phyloP scores from a whole-genome alignment of 176 grass and related monocot species.

The Ensete ventricosum region DNA sequence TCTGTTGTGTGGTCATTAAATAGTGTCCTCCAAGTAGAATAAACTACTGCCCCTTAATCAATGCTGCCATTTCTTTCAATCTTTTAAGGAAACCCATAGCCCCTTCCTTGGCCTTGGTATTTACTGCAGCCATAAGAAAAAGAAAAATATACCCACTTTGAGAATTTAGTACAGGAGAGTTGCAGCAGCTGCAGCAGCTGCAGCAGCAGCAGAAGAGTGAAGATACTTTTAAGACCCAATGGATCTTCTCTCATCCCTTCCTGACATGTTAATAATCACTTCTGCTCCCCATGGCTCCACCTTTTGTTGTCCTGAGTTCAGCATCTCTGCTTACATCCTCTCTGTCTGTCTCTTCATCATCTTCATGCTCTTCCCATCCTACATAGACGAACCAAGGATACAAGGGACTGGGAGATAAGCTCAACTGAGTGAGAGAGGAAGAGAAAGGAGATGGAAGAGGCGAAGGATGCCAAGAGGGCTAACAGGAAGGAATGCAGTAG shows the following conservation, averaged over 20 bases:
- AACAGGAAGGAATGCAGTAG: conserved; percentile 7
- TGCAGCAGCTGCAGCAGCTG: conserved; percentile 3
- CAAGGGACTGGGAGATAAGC: conserved; percentile 4
- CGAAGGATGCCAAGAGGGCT: conserved; percentile 22
- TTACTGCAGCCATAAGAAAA: conserved; percentile 36
- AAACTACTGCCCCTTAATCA: conserved; percentile 13
- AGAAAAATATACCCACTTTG: conserved; percentile 16
- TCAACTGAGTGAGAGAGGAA: background rate
- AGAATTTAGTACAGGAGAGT: conserved; percentile 44
- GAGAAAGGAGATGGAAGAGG: conserved; percentile 3
- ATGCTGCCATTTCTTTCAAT: background rate
- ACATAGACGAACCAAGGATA: background rate
- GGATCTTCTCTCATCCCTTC: background rate
- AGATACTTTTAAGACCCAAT: conserved; percentile 32
- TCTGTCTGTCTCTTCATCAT: conserved; percentile 23
- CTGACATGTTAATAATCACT: conserved; percentile 22
- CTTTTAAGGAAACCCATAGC: conserved; percentile 16
- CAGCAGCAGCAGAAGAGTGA: conserved; percentile 30
- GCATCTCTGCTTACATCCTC: conserved; percentile 30
- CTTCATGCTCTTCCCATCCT: conserved; percentile 16
- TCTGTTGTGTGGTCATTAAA: conserved; percentile 2
- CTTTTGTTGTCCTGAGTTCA: conserved; percentile 17
- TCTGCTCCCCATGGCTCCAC: conserved; percentile 17
- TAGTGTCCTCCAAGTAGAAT: conserved; percentile 14
- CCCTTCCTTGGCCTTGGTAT: conserved; percentile 14